A percentile compares a stretch with the other conserved stretches of the same genome.
These are phyloP conservation scores for Excoecaria cochinchinensis DNA, from an alignment of 345 rosid species.

Conservation along the genomic window DNA sequence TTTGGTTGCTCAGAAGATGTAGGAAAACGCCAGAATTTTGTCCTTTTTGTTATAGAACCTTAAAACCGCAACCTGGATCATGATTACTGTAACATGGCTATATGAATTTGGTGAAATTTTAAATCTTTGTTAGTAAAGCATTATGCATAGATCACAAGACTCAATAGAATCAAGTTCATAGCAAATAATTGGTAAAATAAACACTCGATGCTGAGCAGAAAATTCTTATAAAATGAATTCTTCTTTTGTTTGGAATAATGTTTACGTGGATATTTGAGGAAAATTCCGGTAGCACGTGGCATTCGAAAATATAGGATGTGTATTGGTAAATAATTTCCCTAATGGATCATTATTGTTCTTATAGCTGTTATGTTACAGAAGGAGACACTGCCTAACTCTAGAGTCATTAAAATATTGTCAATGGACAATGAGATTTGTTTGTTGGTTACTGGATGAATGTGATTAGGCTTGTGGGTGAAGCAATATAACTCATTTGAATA, in stretches of 20 bases:
- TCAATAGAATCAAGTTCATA: neutral
- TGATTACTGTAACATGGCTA: too few relatives aligned
- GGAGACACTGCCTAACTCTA: slow-evolving; percentile 12
- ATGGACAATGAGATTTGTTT: slow-evolving; percentile 6
- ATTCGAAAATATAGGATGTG: neutral
- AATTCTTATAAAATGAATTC: neutral
- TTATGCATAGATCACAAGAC: too few relatives aligned
- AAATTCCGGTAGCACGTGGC: neutral
- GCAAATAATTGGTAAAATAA: neutral
- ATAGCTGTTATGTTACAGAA: neutral
- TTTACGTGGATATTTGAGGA: neutral
- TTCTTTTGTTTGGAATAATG: too few relatives aligned
- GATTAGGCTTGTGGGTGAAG: slow-evolving; percentile 6
- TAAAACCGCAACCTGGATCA: too few relatives aligned
- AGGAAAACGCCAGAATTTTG: neutral
- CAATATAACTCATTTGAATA: neutral
- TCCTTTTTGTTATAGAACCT: slow-evolving; percentile 5
- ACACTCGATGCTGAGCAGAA: neutral
- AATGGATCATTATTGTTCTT: neutral
- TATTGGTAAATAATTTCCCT: slow-evolving; percentile 12
- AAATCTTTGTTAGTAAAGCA: too few relatives aligned
- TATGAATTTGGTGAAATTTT: too few relatives aligned
- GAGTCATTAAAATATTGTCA: neutral
- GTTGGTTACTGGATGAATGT: slow-evolving; percentile 3
- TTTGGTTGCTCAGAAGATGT: slow-evolving; percentile 30